Conservation (phyloP, 2,329 filamentous ascomycete genomes). For the Westerdykella aurantiaca region DNA sequence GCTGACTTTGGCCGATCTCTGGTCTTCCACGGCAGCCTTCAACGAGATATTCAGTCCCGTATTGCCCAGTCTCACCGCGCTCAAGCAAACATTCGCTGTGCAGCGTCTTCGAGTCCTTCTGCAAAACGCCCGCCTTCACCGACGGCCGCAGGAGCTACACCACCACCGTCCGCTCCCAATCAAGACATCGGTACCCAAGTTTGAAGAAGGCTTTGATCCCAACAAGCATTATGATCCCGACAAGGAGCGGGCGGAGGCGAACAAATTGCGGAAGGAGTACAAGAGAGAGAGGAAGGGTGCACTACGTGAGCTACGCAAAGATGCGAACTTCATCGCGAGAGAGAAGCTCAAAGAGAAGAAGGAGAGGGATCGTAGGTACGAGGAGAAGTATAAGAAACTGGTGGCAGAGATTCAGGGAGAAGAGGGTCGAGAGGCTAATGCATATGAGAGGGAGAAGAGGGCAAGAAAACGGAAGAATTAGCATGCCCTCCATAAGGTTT, state of each 20-base stretch:
- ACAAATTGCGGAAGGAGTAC: constrained; percentile 82
- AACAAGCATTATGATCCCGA: constrained; percentile 97
- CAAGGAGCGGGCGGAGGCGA: constrained; percentile 76
- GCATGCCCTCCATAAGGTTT: not conserved
- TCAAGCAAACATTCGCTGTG: constrained; percentile 45
- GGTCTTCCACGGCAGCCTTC: constrained; percentile 69
- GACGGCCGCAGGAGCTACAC: constrained; percentile 80
- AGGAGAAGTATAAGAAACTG: constrained; percentile 89
- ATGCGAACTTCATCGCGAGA: constrained; percentile 85
- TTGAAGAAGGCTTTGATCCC: constrained; percentile 92
- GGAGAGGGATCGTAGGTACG: constrained; percentile 86
- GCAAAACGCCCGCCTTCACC: constrained; percentile 56
- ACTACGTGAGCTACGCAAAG: constrained; percentile 88
- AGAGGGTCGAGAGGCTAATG: constrained; percentile 79
- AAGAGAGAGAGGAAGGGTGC: constrained; percentile 95
- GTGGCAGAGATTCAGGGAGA: constrained; percentile 94
- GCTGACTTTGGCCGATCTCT: constrained; percentile 63
- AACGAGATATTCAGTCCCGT: constrained; percentile 69
- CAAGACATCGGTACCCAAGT: constrained; percentile 83
- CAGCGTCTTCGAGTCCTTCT: constrained; percentile 59
- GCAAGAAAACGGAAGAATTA: constrained; percentile 51
- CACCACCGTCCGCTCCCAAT: constrained; percentile 84
- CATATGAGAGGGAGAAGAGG: constrained; percentile 81
- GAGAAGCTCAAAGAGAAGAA: constrained; percentile 91
- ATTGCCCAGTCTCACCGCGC: constrained; percentile 28